phyloP scores from a whole-genome alignment of 768 basidiomycete species.

The Cystofilobasidium macerans region DNA sequence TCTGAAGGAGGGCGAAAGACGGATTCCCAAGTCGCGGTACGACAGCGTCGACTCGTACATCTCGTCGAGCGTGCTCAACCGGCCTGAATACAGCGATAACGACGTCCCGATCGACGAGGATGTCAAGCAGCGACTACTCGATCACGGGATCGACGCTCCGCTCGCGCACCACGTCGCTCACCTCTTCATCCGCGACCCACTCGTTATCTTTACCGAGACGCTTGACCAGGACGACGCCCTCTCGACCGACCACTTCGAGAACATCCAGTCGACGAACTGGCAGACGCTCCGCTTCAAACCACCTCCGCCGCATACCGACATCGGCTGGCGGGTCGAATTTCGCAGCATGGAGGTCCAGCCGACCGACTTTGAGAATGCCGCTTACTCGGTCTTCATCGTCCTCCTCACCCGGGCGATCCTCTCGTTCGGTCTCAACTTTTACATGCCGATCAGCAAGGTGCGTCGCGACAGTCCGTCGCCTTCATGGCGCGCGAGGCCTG shows the following conservation, averaged over 20 bases:
- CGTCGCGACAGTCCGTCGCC: constrained; percentile 22
- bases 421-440: constrained; percentile 81
- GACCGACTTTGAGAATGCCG: constrained; percentile 98
- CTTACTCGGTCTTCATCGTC: constrained; percentile 88
- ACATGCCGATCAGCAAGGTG: constrained; percentile 94
- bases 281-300: constrained; percentile 98
- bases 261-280: constrained; percentile 99
- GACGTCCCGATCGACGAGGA: constrained; percentile 62
- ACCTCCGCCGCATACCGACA: constrained; percentile 78
- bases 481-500: neutral
- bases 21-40: constrained; percentile 93
- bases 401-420: constrained; percentile 88
- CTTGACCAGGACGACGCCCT: constrained; percentile 77
- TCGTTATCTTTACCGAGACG: constrained; percentile 88
- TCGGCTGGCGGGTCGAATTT: constrained; percentile 98
- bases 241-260: constrained; percentile 96
- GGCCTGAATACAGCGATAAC: constrained; percentile 89
- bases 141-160: constrained; percentile 72
- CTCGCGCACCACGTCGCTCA: constrained; percentile 88
- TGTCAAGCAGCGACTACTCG: constrained; percentile 59
- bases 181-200: constrained; percentile 91
- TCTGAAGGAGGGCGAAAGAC: constrained; percentile 57
- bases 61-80: constrained; percentile 71
- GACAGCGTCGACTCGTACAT: constrained; percentile 92
- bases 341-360: constrained; percentile 98